A percentile compares a stretch with the other conserved stretches of the same genome.
These are phyloP conservation scores for Candida insectorum DNA, from an alignment of 805 yeast species.

Conservation along the genomic window DNA sequence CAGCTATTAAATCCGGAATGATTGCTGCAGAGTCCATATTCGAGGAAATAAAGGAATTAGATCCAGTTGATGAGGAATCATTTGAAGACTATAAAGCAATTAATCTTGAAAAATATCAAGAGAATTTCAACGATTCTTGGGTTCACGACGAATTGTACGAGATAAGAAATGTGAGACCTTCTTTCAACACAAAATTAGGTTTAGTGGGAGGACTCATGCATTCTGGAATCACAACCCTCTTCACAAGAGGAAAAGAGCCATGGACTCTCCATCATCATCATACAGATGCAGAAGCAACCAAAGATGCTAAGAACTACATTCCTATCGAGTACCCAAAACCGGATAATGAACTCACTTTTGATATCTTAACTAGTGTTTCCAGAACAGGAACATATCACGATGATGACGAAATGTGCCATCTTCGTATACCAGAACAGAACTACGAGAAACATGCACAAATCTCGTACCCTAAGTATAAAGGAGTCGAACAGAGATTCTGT, in stretches of 20 bases:
- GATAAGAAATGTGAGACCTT: conserved; percentile 89
- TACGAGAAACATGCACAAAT: conserved; percentile 60
- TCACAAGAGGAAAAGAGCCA: conserved; percentile 77
- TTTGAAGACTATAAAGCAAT: conserved; percentile 33
- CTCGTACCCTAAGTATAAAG: conserved; percentile 74
- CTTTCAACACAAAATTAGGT: conserved; percentile 77
- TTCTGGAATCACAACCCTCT: conserved; percentile 78
- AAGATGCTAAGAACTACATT: conserved; percentile 58
- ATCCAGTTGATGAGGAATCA: conserved; percentile 42
- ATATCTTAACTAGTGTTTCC: conserved; percentile 88
- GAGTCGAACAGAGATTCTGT: conserved; percentile 89
- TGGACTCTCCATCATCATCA: conserved; percentile 76
- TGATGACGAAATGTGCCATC: conserved; percentile 89
- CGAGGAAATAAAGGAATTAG: conserved; percentile 39
- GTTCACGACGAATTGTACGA: conserved; percentile 75
- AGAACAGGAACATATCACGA: conserved; percentile 96
- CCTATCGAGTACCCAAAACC: conserved; percentile 94
- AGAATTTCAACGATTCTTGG: conserved; percentile 75
- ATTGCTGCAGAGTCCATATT: conserved; percentile 87
- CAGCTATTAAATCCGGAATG: conserved; percentile 95
- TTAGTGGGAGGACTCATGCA: conserved; percentile 76
- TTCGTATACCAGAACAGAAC: conserved; percentile 62
- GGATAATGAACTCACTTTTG: conserved; percentile 90
- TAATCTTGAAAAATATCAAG: conserved; percentile 58
- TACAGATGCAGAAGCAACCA: conserved; percentile 73